These are phyloP conservation scores for Phaffomyces opuntiae DNA, from an alignment of 805 yeast genomes.

Conservation along the genomic window DNA sequence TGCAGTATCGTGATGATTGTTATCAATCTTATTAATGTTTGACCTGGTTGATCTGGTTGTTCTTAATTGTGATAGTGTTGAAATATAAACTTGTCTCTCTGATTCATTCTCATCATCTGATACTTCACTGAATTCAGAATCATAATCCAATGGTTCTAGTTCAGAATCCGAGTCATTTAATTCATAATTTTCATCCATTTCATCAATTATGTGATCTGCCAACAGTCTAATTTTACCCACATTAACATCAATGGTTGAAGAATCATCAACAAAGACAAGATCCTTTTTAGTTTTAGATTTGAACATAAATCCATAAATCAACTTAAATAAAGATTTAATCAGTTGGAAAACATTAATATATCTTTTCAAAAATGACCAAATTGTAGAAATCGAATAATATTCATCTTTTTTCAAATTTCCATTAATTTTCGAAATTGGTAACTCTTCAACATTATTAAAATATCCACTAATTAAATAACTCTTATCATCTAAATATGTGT, in stretches of 20 bases:
- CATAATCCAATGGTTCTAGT: not conserved
- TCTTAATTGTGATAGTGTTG: not conserved
- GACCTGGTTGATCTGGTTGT: not conserved
- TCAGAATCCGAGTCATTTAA: slow-evolving; percentile 21
- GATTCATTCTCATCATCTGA: slow-evolving; percentile 22
- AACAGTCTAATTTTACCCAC: not conserved
- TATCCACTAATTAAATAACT: slow-evolving; percentile 17
- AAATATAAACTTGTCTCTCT: slow-evolving; percentile 4
- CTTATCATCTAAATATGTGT: slow-evolving; percentile 47
- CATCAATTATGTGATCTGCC: slow-evolving; percentile 10
- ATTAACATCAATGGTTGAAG: not conserved
- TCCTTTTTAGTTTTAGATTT: not conserved
- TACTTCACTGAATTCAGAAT: slow-evolving; percentile 6
- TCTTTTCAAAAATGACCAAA: slow-evolving; percentile 11
- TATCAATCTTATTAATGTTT: not conserved
- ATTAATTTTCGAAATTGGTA: slow-evolving; percentile 12
- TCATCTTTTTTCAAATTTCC: no score
- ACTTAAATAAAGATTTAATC: slow-evolving; percentile 2
- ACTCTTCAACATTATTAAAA: slow-evolving; percentile 19
- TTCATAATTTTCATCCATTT: slow-evolving; percentile 27
- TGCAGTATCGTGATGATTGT: not conserved
- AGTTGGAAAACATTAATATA: slow-evolving; percentile 9
- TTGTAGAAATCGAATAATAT: not conserved
- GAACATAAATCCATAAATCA: slow-evolving; percentile 7
- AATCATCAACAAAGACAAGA: not conserved